phyloP scores from a whole-genome alignment of 2,329 filamentous ascomycete species.

The Cladorrhinum sp. region DNA sequence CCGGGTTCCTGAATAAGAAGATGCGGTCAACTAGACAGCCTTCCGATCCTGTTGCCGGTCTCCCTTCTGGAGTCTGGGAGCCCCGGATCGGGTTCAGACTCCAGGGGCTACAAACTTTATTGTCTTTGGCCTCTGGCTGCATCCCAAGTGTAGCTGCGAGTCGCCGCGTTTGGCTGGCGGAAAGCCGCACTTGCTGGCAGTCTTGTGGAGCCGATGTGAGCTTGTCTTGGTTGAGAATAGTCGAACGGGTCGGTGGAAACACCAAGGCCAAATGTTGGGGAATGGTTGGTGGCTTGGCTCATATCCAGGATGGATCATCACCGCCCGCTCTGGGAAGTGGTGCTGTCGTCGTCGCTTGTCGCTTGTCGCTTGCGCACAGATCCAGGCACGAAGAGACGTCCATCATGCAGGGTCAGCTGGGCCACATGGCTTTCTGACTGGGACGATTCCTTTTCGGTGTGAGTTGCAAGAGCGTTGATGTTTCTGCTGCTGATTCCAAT shows the following conservation, averaged over 20 bases:
- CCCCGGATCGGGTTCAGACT: background rate
- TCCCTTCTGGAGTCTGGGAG: background rate
- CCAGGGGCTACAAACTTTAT: background rate
- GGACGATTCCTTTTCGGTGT: conserved; percentile 6
- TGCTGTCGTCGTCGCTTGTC: background rate
- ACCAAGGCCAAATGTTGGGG: background rate
- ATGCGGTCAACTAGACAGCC: conserved; percentile 3
- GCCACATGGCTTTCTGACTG: conserved; percentile 24
- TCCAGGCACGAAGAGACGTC: conserved; percentile 1
- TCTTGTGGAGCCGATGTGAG: background rate
- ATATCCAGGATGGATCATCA: background rate
- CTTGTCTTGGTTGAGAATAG: background rate
- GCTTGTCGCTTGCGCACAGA: background rate
- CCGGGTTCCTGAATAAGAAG: background rate
- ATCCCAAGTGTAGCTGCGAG: background rate
- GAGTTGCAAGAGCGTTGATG: background rate
- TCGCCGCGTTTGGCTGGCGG: background rate
- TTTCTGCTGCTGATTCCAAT: background rate
- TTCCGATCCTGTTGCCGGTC: background rate
- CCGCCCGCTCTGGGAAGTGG: background rate
- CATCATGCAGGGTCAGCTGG: conserved; percentile 20
- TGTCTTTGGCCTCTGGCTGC: background rate
- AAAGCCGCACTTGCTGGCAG: background rate
- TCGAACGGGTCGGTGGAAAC: background rate
- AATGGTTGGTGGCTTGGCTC: background rate